Conservation (phyloP, 2,329 filamentous ascomycete genomes). For the Metarhizium humberi region DNA sequence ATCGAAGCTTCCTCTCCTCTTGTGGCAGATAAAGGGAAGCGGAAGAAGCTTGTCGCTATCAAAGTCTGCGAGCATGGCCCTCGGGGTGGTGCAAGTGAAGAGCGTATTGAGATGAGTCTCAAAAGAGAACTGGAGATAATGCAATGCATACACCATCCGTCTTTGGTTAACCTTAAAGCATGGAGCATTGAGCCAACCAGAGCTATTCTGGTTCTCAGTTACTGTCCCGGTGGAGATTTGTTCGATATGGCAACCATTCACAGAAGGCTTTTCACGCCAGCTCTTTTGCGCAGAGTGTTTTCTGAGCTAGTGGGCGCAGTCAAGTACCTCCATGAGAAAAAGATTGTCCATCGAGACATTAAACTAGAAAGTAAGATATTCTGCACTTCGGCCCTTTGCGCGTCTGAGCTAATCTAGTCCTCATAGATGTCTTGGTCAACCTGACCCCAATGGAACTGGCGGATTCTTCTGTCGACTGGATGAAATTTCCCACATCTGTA, state of each 20-base stretch:
- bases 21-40: constrained; percentile 32
- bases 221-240: constrained; percentile 88
- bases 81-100: constrained; percentile 84
- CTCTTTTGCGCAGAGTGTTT: constrained; percentile 75
- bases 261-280: constrained; percentile 55
- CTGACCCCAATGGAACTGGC: constrained; percentile 59
- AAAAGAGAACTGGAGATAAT: constrained; percentile 95
- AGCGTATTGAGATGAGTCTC: constrained; percentile 84
- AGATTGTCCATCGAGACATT: constrained; percentile 93
- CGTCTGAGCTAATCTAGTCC: not conserved
- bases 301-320: constrained; percentile 81
- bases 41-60: constrained; percentile 81
- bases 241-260: constrained; percentile 82
- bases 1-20: constrained; percentile 23
- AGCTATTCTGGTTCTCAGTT: constrained; percentile 78
- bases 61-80: constrained; percentile 95
- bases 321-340: constrained; percentile 71
- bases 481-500: constrained; percentile 69
- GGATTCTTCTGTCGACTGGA: constrained; percentile 56
- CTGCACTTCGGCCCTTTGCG: not conserved
- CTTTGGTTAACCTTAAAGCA: constrained; percentile 81
- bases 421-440: constrained; percentile 80
- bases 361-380: constrained; percentile 79
- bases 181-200: constrained; percentile 79
- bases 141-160: constrained; percentile 79